Evolutionary conservation across 352 stramenopile species (phyloP).

Genomic region (Phytophthora cryptogea): DNA sequence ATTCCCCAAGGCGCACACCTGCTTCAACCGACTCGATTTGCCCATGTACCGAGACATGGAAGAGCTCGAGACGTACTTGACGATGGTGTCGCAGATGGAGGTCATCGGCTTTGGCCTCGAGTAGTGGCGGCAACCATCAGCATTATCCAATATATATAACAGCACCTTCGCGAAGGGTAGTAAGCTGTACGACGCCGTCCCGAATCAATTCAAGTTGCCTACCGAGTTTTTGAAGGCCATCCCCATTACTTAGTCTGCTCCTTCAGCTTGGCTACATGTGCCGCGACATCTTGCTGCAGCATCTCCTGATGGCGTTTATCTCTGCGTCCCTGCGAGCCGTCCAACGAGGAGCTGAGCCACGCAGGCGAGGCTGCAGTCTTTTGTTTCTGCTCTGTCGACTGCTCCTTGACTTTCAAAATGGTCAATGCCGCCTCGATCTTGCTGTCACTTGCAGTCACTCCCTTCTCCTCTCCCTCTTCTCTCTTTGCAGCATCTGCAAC

Average conservation of each 20-base stretch:
- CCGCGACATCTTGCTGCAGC: constrained; percentile 50
- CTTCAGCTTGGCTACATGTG: constrained; percentile 41
- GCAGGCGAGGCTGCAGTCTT: neutral
- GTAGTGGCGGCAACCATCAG: constrained; percentile 11
- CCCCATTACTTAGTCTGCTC: constrained; percentile 21
- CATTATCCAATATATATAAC: constrained; percentile 15
- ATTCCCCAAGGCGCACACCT: constrained; percentile 83
- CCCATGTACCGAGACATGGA: constrained; percentile 68
- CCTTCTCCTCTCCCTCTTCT: constrained; percentile 8
- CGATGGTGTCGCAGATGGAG: constrained; percentile 74
- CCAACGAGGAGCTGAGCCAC: constrained; percentile 31
- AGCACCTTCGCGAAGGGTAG: constrained; percentile 6
- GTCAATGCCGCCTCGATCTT: constrained; percentile 45
- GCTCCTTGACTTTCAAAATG: constrained; percentile 23
- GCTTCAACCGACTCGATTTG: constrained; percentile 85
- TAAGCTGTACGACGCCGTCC: constrained; percentile 1
- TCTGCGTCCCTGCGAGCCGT: constrained; percentile 53
- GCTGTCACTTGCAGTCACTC: constrained; percentile 27
- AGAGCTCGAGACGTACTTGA: constrained; percentile 78
- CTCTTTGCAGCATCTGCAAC: constrained; percentile 7
- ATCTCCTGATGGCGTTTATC: constrained; percentile 54
- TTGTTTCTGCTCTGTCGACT: constrained; percentile 11
- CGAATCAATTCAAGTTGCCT: neutral
- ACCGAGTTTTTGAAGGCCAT: neutral
- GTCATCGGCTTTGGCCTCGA: constrained; percentile 56